Evolutionary conservation across 306 rosid genomes (phyloP).

Genomic region (Lupinus albus): DNA sequence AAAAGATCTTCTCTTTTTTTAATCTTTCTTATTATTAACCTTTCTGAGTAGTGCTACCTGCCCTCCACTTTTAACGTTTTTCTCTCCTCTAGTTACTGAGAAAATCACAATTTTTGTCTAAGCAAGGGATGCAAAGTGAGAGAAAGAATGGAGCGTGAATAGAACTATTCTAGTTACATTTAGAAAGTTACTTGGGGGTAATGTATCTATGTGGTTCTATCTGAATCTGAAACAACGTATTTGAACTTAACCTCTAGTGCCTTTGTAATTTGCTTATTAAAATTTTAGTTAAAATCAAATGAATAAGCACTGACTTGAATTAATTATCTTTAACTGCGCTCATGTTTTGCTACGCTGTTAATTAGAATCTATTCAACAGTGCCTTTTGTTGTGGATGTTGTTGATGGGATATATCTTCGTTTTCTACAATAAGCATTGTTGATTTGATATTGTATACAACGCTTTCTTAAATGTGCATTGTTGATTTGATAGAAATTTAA

Average conservation of each 20-base stretch:
- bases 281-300: constrained; percentile 28
- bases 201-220: constrained; percentile 26
- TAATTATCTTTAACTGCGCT: too few relatives aligned
- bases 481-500: too few relatives aligned
- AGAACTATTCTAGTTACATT: constrained; percentile 48
- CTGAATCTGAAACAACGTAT: constrained; percentile 47
- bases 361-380: too few relatives aligned
- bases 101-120: background rate
- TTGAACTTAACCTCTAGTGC: constrained; percentile 51
- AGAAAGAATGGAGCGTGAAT: constrained; percentile 50
- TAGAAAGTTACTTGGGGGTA: constrained; percentile 29
- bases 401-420: too few relatives aligned
- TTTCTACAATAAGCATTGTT: too few relatives aligned
- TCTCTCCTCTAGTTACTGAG: background rate
- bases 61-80: constrained; percentile 53
- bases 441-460: too few relatives aligned
- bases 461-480: too few relatives aligned
- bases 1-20: constrained; percentile 4
- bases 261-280: constrained; percentile 44
- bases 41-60: constrained; percentile 46
- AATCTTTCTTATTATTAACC: background rate
- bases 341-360: too few relatives aligned
- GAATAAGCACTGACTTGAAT: too few relatives aligned
- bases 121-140: constrained; percentile 10
- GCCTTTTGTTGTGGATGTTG: too few relatives aligned